Conservation (phyloP, 2,329 filamentous ascomycete genomes). For the Claviceps spartinae region DNA sequence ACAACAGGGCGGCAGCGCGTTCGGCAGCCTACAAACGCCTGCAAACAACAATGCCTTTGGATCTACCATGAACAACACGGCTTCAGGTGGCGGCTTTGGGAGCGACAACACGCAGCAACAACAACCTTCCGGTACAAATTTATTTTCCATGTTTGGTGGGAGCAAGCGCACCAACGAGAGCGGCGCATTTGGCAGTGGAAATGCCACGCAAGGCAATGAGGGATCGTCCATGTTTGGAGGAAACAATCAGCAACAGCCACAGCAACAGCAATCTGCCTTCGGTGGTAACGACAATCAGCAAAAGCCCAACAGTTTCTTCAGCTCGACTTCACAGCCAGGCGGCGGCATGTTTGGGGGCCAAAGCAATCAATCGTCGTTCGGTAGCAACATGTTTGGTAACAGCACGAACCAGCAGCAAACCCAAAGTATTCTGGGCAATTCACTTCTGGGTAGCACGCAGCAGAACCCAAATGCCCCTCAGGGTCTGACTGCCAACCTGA, state of each 20-base stretch:
- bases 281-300: slow-evolving; percentile 27
- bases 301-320: slow-evolving; percentile 38
- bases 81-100: slow-evolving; percentile 30
- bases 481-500: slow-evolving; percentile 63
- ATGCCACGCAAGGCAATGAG: slow-evolving; percentile 20
- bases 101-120: slow-evolving; percentile 29
- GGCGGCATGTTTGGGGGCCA: slow-evolving; percentile 42
- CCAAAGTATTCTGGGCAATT: slow-evolving; percentile 32
- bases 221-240: slow-evolving; percentile 32
- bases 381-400: slow-evolving; percentile 30
- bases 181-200: slow-evolving; percentile 27
- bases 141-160: slow-evolving; percentile 21
- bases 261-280: slow-evolving; percentile 30
- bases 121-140: slow-evolving; percentile 9
- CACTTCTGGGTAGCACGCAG: slow-evolving; percentile 45
- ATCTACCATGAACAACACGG: slow-evolving; percentile 11
- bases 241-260: slow-evolving; percentile 22
- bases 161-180: slow-evolving; percentile 22
- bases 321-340: slow-evolving; percentile 28
- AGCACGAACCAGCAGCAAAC: slow-evolving; percentile 35
- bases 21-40: slow-evolving; percentile 30
- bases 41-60: slow-evolving; percentile 24
- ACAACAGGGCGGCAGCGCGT: slow-evolving; percentile 26
- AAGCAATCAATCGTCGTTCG: slow-evolving; percentile 30
- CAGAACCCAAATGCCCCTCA: slow-evolving; percentile 40